Evolutionary conservation across 2,329 filamentous ascomycete genomes (phyloP).

Genomic region (Verticillium zaregamsianum): DNA sequence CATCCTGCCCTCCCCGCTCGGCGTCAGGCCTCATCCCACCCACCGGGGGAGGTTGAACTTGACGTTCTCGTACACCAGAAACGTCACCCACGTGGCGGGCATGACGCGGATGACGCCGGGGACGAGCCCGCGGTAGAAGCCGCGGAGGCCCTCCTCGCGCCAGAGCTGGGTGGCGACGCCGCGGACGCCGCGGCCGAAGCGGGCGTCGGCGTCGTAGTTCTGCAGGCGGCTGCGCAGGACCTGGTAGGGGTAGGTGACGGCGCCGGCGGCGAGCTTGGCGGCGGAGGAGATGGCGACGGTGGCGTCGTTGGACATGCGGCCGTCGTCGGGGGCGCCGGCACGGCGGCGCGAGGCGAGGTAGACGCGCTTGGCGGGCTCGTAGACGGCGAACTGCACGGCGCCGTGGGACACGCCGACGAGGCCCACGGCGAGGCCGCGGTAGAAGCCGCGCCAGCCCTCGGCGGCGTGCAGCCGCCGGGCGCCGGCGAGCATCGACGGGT

Average conservation of each 20-base stretch:
- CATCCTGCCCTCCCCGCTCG: neutral
- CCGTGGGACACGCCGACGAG: constrained; percentile 87
- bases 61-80: constrained; percentile 94
- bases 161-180: constrained; percentile 75
- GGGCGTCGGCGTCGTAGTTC: constrained; percentile 74
- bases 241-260: constrained; percentile 90
- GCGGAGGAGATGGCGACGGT: constrained; percentile 76
- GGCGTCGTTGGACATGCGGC: constrained; percentile 62
- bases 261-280: constrained; percentile 86
- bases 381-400: constrained; percentile 92
- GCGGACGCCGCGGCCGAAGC: constrained; percentile 64
- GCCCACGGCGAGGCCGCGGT: constrained; percentile 78
- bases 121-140: constrained; percentile 88
- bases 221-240: constrained; percentile 85
- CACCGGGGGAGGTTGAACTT: constrained; percentile 60
- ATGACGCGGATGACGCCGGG: constrained; percentile 88
- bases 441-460: constrained; percentile 79
- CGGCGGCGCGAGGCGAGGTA: constrained; percentile 45
- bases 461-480: constrained; percentile 59
- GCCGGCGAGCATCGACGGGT: constrained; percentile 72
- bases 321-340: constrained; percentile 10
- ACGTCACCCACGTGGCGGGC: constrained; percentile 94
- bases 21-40: neutral
- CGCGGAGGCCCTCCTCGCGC: constrained; percentile 70
- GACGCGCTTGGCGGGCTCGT: constrained; percentile 64